A percentile compares a stretch with the other conserved stretches of the same genome.
phyloP scores from a whole-genome alignment of 2,329 filamentous ascomycete species.

The Nothomitra cinnamomea region DNA sequence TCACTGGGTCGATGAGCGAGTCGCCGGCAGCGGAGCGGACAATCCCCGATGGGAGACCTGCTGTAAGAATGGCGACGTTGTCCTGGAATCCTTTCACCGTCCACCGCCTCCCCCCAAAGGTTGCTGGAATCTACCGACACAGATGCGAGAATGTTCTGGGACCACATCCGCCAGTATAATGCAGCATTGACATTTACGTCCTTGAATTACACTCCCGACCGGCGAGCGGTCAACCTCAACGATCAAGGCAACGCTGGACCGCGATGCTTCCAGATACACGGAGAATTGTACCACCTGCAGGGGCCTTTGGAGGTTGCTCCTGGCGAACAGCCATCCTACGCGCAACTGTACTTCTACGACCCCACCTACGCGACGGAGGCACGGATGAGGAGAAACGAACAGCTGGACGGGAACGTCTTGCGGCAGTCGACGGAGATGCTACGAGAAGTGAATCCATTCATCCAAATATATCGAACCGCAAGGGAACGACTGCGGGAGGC shows the following conservation, averaged over 20 bases:
- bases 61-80: constrained; percentile 1
- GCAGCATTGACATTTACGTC: not conserved
- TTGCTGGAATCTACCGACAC: not conserved
- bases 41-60: not conserved
- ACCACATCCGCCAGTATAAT: constrained; percentile 4
- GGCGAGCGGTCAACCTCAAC: not conserved
- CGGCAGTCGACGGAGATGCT: too few species aligned
- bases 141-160: not conserved
- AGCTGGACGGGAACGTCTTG: too few species aligned
- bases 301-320: not conserved
- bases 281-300: constrained; percentile 1
- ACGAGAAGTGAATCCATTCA: constrained; percentile 1
- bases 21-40: not conserved
- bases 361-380: not conserved
- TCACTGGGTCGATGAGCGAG: not conserved
- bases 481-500: not conserved
- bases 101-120: not conserved
- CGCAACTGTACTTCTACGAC: not conserved
- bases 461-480: not conserved
- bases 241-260: not conserved
- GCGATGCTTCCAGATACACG: not conserved
- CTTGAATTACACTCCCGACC: not conserved
- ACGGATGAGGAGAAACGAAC: too few species aligned
- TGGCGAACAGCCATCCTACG: not conserved
- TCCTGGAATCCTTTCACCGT: not conserved